Percentiles rank a stretch among this genome's conserved stretches.
Conservation (phyloP, 2,329 filamentous ascomycete genomes). For the Delphinella strobiligena region DNA sequence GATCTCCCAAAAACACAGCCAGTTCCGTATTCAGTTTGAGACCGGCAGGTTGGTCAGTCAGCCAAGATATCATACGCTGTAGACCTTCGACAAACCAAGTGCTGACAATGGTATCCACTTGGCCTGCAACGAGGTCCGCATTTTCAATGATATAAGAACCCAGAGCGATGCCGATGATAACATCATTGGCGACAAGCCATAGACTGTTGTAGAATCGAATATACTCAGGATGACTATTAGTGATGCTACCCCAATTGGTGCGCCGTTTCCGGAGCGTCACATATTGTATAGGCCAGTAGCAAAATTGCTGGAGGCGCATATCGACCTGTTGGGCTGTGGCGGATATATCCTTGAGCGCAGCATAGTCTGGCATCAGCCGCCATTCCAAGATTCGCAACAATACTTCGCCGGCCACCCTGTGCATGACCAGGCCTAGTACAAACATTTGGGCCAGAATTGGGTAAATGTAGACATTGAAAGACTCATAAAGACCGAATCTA, state of each 20-base stretch:
- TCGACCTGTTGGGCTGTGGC: constrained; percentile 96
- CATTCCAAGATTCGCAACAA: constrained; percentile 74
- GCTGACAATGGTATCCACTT: constrained; percentile 63
- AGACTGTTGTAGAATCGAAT: constrained; percentile 98
- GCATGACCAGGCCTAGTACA: constrained; percentile 64
- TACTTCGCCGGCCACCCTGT: constrained; percentile 70
- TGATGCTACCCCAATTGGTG: constrained; percentile 89
- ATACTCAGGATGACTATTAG: constrained; percentile 90
- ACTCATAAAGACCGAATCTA: constrained; percentile 54
- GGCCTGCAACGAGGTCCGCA: constrained; percentile 66
- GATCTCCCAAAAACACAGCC: constrained; percentile 82
- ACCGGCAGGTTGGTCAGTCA: constrained; percentile 91
- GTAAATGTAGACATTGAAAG: constrained; percentile 64
- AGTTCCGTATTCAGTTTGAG: constrained; percentile 91
- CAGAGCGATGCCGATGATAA: constrained; percentile 93
- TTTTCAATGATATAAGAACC: constrained; percentile 98
- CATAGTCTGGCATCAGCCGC: constrained; percentile 62
- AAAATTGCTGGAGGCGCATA: constrained; percentile 93
- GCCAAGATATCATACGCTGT: constrained; percentile 80
- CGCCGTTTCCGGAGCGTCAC: constrained; percentile 80
- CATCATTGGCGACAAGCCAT: constrained; percentile 96
- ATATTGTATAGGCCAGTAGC: constrained; percentile 98
- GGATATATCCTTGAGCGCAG: constrained; percentile 88
- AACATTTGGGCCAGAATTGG: constrained; percentile 62
- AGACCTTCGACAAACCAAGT: constrained; percentile 82